A percentile compares a stretch with the other conserved stretches of the same genome.
phyloP scores from a whole-genome alignment of 2,329 filamentous ascomycete species.

The Xylaria sp. region DNA sequence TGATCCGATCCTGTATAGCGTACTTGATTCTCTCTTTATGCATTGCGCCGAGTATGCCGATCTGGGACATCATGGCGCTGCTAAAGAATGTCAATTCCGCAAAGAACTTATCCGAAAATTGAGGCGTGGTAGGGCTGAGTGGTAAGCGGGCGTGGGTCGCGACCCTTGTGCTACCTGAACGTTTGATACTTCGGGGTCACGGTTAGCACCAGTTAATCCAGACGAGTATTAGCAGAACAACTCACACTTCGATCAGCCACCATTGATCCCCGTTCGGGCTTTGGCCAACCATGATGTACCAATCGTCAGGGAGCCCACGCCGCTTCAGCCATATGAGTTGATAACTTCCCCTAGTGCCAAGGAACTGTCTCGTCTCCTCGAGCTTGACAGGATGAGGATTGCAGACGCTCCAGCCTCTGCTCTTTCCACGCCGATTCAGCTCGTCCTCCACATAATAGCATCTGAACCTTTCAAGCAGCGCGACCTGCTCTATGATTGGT shows the following conservation, averaged over 20 bases:
- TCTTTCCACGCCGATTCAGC: slow-evolving; percentile 68
- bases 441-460: slow-evolving; percentile 70
- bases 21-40: slow-evolving; percentile 57
- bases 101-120: slow-evolving; percentile 63
- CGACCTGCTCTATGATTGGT: slow-evolving; percentile 66
- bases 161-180: slow-evolving; percentile 41
- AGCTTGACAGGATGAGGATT: slow-evolving; percentile 58
- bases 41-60: slow-evolving; percentile 60
- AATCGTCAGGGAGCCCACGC: slow-evolving; percentile 75
- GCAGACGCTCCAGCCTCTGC: slow-evolving; percentile 70
- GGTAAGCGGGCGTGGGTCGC: slow-evolving; percentile 54
- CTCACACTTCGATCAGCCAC: slow-evolving; percentile 77
- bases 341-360: slow-evolving; percentile 71
- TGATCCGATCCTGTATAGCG: slow-evolving; percentile 48
- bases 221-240: slow-evolving; percentile 36
- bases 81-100: slow-evolving; percentile 61
- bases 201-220: slow-evolving; percentile 29
- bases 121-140: slow-evolving; percentile 56
- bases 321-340: slow-evolving; percentile 76
- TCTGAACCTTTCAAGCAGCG: slow-evolving; percentile 69
- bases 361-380: slow-evolving; percentile 67
- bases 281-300: slow-evolving; percentile 77
- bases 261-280: slow-evolving; percentile 79
- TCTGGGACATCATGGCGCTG: slow-evolving; percentile 62
- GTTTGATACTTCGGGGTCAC: slow-evolving; percentile 33